These are phyloP conservation scores for Dendrobium chrysotoxum DNA, from an alignment of 106 monocot genomes.

Conservation along the genomic window DNA sequence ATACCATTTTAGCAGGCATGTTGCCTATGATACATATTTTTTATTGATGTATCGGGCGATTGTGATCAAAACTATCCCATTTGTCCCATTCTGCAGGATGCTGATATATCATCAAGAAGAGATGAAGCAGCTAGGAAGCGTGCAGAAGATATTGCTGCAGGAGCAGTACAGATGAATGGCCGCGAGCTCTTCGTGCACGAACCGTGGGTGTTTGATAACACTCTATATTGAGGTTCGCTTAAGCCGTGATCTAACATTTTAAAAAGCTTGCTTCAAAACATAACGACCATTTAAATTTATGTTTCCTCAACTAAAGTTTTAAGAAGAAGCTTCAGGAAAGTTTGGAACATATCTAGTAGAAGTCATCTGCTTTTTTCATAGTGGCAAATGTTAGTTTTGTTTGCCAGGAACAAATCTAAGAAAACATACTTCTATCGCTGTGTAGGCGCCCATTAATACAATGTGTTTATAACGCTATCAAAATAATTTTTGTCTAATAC, in stretches of 20 bases:
- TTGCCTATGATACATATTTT: too few relatives aligned
- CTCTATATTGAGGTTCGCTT: constrained; percentile 33
- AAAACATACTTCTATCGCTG: not conserved
- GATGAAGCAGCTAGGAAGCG: constrained; percentile 66
- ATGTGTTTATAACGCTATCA: not conserved
- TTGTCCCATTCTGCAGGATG: constrained; percentile 38
- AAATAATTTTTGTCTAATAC: too few relatives aligned
- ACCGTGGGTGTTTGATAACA: constrained; percentile 88
- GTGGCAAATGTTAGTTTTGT: not conserved
- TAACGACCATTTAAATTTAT: too few relatives aligned
- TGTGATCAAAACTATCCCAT: not conserved
- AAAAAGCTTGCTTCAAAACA: too few relatives aligned
- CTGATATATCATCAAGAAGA: constrained; percentile 43
- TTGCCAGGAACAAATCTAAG: not conserved
- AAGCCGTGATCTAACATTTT: not conserved
- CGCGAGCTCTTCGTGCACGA: constrained; percentile 83
- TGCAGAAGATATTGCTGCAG: constrained; percentile 63
- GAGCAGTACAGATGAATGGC: constrained; percentile 72
- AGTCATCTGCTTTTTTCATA: not conserved
- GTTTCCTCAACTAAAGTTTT: not conserved
- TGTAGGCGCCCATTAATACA: not conserved
- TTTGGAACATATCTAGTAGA: too few relatives aligned
- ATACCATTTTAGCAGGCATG: not conserved
- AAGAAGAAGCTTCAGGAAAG: not conserved
- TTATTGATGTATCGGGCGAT: too few relatives aligned